A percentile compares a stretch with the other conserved stretches of the same genome.
Conservation (phyloP, 2,329 filamentous ascomycete genomes). For the Penicillium digitatum region DNA sequence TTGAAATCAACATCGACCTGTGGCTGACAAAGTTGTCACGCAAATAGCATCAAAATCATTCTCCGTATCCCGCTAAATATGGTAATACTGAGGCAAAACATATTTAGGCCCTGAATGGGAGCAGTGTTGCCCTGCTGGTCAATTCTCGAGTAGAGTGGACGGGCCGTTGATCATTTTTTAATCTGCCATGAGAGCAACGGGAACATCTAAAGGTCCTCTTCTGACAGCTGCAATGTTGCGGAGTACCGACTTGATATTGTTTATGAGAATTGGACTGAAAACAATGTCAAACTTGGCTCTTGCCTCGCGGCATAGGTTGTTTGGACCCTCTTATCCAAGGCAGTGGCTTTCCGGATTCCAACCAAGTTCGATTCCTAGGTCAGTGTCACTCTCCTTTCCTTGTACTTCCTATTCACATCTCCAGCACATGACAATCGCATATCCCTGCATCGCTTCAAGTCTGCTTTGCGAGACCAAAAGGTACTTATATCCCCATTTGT, state of each 20-base stretch:
- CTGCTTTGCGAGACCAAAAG: background rate
- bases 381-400: background rate
- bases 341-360: background rate
- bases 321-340: background rate
- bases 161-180: background rate
- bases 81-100: background rate
- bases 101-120: background rate
- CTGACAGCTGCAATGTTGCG: background rate
- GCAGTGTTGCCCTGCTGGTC: background rate
- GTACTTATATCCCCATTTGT: background rate
- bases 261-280: background rate
- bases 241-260: background rate
- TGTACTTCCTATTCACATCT: background rate
- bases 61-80: background rate
- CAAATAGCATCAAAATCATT: too few relatives aligned
- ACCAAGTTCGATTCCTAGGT: background rate
- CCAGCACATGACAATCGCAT: background rate
- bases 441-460: background rate
- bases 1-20: background rate
- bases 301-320: background rate
- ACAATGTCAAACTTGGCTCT: background rate
- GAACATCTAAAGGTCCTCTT: background rate
- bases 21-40: background rate
- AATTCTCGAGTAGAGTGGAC: background rate
- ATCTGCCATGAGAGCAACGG: background rate